Conservation (phyloP, 306 rosid genomes). For the Alnus glutinosa region DNA sequence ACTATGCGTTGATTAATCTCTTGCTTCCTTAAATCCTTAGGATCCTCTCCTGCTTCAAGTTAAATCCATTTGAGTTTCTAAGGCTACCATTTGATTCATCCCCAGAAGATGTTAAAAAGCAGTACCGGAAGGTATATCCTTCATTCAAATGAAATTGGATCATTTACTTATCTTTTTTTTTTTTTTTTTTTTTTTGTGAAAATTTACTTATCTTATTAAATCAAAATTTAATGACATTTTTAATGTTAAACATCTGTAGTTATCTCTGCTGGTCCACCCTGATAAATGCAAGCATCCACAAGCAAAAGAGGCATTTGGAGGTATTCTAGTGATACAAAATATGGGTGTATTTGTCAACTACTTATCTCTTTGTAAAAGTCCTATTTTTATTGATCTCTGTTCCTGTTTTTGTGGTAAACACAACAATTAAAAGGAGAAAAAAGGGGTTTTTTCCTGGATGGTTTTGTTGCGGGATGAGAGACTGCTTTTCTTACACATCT, state of each 20-base stretch:
- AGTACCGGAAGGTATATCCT: conserved; percentile 83
- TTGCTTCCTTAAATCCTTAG: conserved; percentile 33
- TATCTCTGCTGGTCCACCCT: conserved; percentile 95
- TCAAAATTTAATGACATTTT: conserved; percentile 11
- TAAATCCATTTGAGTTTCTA: conserved; percentile 80
- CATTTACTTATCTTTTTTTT: not conserved
- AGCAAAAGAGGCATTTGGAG: conserved; percentile 98
- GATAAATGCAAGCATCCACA: conserved; percentile 99
- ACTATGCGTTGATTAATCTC: conserved; percentile 28
- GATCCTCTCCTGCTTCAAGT: conserved; percentile 91
- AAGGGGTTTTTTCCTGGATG: not conserved
- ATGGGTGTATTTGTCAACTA: not conserved
- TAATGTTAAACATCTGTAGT: conserved; percentile 41
- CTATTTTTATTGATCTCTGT: not conserved
- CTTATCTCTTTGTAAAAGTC: conserved; percentile 18
- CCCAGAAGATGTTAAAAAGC: conserved; percentile 76
- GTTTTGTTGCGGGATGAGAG: not conserved
- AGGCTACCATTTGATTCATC: conserved; percentile 78
- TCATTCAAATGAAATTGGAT: conserved; percentile 14
- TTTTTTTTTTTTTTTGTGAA: too few species aligned
- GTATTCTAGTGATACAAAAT: conserved; percentile 34
- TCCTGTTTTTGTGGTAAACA: not conserved
- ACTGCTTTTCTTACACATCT: not conserved
- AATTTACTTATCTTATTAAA: not conserved
- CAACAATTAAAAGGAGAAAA: not conserved